phyloP scores from a whole-genome alignment of 1,284 basidiomycete genomes.

The Puccinia polysora region DNA sequence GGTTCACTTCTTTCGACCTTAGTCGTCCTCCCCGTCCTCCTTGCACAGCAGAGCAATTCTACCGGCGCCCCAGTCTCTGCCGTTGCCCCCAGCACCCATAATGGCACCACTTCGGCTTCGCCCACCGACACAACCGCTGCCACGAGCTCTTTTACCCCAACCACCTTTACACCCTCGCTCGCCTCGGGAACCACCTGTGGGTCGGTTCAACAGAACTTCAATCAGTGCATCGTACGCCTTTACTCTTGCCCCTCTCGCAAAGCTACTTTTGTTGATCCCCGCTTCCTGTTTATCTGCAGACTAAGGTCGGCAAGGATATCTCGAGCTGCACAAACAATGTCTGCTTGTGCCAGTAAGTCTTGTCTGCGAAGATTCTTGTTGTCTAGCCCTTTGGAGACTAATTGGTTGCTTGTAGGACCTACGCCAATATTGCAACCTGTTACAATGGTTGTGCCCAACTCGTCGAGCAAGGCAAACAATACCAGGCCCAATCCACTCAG shows the following conservation, averaged over 20 bases:
- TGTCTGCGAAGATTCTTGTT: too few relatives aligned
- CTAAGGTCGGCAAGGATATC: constrained; percentile 32
- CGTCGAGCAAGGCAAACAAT: constrained; percentile 10
- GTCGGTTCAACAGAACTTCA: constrained; percentile 35
- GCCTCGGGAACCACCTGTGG: constrained; percentile 33
- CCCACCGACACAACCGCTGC: constrained; percentile 6
- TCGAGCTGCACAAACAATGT: constrained; percentile 21
- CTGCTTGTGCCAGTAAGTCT: constrained; percentile 38
- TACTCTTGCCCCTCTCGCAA: background rate
- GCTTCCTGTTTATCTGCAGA: constrained; percentile 2
- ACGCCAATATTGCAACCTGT: constrained; percentile 35
- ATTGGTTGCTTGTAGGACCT: background rate
- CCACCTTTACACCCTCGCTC: constrained; percentile 7
- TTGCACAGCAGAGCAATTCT: background rate
- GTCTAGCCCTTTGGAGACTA: background rate
- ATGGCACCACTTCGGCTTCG: background rate
- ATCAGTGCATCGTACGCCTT: constrained; percentile 28
- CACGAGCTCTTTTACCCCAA: background rate
- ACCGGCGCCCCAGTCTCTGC: background rate
- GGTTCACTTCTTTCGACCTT: constrained; percentile 4
- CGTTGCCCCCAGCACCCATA: background rate
- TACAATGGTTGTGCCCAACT: constrained; percentile 38
- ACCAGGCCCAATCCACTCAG: constrained; percentile 15
- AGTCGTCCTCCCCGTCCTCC: constrained; percentile 8
- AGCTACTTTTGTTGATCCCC: background rate